Base-by-base conservation (phyloP, 345 rosid genomes). In the Lumnitzera littorea region DNA sequence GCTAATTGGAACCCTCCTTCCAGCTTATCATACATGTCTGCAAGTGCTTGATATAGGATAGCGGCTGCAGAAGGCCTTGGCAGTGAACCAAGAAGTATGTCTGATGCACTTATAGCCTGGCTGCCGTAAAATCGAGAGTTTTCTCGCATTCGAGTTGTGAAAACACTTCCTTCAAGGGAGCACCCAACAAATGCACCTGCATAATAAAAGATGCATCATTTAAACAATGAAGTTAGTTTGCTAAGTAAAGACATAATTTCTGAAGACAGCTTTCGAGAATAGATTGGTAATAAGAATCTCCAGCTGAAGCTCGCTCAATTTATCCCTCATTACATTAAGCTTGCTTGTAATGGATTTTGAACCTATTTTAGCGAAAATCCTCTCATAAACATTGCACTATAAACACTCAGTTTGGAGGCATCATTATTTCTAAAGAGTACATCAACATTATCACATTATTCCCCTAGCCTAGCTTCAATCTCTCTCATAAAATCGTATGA, bases 121-220 rank as follows among this genome's bases (percentile, higher is more conserved):
- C 85, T 86, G 56, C 99, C 99, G 31, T 88, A 94, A 63, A 90
- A 94, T 65, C 84, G 74, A 57, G 83, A 82, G 67, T 89, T 89
- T 75, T 82, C 96, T 73, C 69, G 72, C 47, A 70, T 66, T 48
- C 95, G 84, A 24, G 96, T 80, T n/a, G 84, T 80, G 65, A 92
- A 85, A 13, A 89, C 46, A 63, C 91, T 89, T 27, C 98, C 94
- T 79, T 92, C 88, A 52, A 92, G 89, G 3, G 97, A 87, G 67
- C 96, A 92, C 59, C 97, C 97, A 13, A 90, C 82, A 62, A 94
- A 90, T 27, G 99, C 96, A 71, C 97, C 99, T 94, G 74, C 61
- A 60, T 48, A 53, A 58, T 59, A 50, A 62, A 63, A 6, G 9
- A 58, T 36, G 50, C 15, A 16, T 11, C 27, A 29, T 3, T 50